phyloP scores from a whole-genome alignment of 2,329 filamentous ascomycete species.

The Trichoderma harzianum region DNA sequence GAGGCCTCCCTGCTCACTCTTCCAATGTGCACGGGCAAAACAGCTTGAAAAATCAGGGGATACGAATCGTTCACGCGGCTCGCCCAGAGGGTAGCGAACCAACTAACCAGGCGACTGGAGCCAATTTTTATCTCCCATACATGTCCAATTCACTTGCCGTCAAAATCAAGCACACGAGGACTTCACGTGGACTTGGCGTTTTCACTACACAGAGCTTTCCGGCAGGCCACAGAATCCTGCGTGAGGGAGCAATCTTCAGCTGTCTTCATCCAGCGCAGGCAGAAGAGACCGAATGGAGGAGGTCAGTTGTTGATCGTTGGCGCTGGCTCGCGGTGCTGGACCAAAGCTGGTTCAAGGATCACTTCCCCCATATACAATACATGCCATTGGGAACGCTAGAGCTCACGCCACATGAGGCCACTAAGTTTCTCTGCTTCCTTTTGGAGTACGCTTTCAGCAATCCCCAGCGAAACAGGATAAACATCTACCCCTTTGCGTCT shows the following conservation, averaged over 20 bases:
- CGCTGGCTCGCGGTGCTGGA: background rate
- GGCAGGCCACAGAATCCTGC: conserved; percentile 20
- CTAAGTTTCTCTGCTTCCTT: conserved; percentile 24
- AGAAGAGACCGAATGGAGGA: background rate
- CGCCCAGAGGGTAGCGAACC: background rate
- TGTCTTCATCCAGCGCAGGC: conserved; percentile 17
- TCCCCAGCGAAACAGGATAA: background rate
- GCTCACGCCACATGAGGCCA: conserved; percentile 10
- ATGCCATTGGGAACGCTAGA: background rate
- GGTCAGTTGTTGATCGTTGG: conserved; percentile 21
- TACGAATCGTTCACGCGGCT: background rate
- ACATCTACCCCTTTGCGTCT: conserved; percentile 24
- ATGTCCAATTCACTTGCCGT: conserved; percentile 10
- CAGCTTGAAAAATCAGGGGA: background rate
- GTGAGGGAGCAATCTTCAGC: conserved; percentile 22
- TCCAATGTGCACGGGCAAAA: background rate
- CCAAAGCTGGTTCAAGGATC: background rate
- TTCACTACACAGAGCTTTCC: conserved; percentile 20
- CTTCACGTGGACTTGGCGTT: conserved; percentile 21
- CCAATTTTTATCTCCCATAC: background rate
- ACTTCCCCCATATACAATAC: conserved; percentile 19
- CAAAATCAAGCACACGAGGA: conserved; percentile 11
- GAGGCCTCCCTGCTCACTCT: background rate
- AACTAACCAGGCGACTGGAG: background rate
- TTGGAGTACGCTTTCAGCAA: conserved; percentile 28